Evolutionary conservation across 2,329 filamentous ascomycete species (phyloP).

Genomic region (Pseudohalonectria lignicola): DNA sequence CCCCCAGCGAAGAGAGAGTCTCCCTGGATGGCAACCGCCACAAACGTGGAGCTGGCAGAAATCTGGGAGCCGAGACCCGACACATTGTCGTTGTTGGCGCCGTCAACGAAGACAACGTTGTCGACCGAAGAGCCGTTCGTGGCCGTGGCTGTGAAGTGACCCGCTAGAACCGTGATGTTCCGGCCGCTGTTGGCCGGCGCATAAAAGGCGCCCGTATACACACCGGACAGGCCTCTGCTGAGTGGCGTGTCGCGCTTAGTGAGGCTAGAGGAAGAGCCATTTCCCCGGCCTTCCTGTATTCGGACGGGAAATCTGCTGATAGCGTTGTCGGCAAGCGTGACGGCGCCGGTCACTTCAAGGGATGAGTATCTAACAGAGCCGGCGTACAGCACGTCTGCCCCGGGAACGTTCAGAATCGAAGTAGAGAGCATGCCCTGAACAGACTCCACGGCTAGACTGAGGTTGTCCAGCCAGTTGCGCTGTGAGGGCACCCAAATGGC

Average conservation of each 20-base stretch:
- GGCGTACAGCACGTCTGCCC: conserved; percentile 59
- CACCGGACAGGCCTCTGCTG: conserved; percentile 42
- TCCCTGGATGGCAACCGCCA: conserved; percentile 55
- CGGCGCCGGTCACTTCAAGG: conserved; percentile 63
- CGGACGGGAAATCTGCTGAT: conserved; percentile 49
- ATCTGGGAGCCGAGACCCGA: conserved; percentile 59
- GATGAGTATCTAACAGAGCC: conserved; percentile 73
- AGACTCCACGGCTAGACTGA: conserved; percentile 51
- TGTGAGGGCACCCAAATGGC: conserved; percentile 85
- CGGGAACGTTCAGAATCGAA: conserved; percentile 52
- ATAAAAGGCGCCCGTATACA: conserved; percentile 74
- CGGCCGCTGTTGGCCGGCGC: conserved; percentile 39
- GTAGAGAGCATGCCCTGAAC: conserved; percentile 66
- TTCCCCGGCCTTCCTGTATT: conserved; percentile 23
- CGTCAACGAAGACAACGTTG: conserved; percentile 77
- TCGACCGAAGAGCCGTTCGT: conserved; percentile 60
- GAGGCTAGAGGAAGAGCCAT: conserved; percentile 22
- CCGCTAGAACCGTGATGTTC: conserved; percentile 81
- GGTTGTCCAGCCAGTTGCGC: conserved; percentile 78
- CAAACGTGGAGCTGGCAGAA: conserved; percentile 62
- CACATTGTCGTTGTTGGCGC: conserved; percentile 53
- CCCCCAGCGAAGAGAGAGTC: conserved; percentile 76
- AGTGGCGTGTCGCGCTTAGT: conserved; percentile 35
- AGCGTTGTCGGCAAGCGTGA: conserved; percentile 44
- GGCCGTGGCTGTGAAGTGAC: conserved; percentile 67